Base-by-base conservation (phyloP, 805 yeast genomes). In the Metschnikowia proteae region DNA sequence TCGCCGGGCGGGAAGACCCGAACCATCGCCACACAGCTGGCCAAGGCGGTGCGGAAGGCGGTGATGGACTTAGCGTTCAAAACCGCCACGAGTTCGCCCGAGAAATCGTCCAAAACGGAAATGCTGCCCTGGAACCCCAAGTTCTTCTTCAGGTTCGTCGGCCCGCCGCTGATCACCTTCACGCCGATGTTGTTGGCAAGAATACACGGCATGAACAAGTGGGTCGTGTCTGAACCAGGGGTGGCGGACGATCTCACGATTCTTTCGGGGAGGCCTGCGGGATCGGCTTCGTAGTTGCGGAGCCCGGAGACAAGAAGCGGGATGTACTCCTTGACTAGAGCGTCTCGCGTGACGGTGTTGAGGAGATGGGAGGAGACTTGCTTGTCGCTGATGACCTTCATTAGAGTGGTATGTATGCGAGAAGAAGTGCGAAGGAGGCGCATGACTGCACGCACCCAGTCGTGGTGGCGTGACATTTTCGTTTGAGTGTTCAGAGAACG, bases 21-120 rank as follows among this genome's bases (percentile, higher is more conserved):
- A 9, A 62, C 64, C 48, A 82, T 58, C 0, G 80, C 79, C 17
- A 81, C 59, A 5, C 76, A 68, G 27, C 81, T 74, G 27, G 81
- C 79, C 47, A 83, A 65, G 0, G 87, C 87, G 3, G 89, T 83
- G 59, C 88, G 71, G 53, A 83, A 81, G 0, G 85, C 88, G 2
- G 88, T 83, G 34, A 82, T 61, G 0, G 81, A 72, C 45, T 70
- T 69, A 2, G 85, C 88, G 56, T 81, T 82, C 33, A 83, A 59
- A 3, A 82, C 65, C 3, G 85, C 88, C 7, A 62, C 43, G 6
- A 81, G 60, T 28, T 66, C 67, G 2, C 88, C 89, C 26, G 75
- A 74, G 5, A 58, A 52, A 40, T 77, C 75, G 53, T 81, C 78
- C 26, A 82, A 53, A 8, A 83, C 68, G 27, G 76, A 60, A 2